Evolutionary conservation across 495 filamentous ascomycete species (phyloP).

Genomic region (Aspergillus asperescens): DNA sequence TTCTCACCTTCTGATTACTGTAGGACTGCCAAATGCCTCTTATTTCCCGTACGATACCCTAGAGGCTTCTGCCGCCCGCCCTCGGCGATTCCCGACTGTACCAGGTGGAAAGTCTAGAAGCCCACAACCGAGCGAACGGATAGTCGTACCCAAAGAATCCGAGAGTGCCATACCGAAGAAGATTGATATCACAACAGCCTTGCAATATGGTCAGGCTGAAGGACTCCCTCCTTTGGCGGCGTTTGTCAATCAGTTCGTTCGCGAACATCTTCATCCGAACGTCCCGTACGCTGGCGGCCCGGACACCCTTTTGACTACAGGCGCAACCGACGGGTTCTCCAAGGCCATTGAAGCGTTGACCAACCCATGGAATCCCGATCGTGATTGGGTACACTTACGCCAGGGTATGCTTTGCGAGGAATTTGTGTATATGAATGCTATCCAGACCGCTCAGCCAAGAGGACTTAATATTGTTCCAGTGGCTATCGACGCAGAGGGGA

Average conservation of each 20-base stretch:
- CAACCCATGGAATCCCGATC: constrained; percentile 64
- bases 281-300: constrained; percentile 73
- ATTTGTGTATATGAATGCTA: constrained; percentile 70
- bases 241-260: constrained; percentile 73
- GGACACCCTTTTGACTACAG: constrained; percentile 70
- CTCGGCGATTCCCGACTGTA: constrained; percentile 61
- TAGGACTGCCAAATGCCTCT: constrained; percentile 70
- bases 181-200: constrained; percentile 74
- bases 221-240: constrained; percentile 70
- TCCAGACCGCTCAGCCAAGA: constrained; percentile 59
- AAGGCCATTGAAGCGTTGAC: constrained; percentile 70
- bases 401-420: constrained; percentile 72
- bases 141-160: constrained; percentile 66
- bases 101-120: constrained; percentile 49
- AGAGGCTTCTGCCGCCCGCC: constrained; percentile 69
- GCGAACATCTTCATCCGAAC: constrained; percentile 70
- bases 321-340: constrained; percentile 76
- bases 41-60: constrained; percentile 92
- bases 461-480: constrained; percentile 70
- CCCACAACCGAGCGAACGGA: constrained; percentile 38
- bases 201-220: constrained; percentile 78
- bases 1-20: neutral
- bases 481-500: constrained; percentile 70
- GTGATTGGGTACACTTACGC: constrained; percentile 58
- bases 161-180: constrained; percentile 46